Base-by-base conservation (phyloP, 2,329 filamentous ascomycete genomes). In the Alternaria alternata region DNA sequence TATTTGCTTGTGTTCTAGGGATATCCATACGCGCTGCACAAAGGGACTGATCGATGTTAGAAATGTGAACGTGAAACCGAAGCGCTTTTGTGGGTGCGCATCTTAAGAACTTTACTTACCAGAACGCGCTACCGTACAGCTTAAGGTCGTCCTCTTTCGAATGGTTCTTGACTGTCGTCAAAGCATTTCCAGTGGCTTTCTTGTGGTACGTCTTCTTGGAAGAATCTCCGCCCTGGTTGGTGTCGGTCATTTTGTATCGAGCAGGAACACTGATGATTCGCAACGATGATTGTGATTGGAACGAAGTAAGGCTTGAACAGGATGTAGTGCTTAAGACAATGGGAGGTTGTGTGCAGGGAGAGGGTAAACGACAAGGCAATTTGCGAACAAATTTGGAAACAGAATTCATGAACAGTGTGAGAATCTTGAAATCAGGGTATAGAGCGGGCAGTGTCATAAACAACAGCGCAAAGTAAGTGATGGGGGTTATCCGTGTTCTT, bases 1-100 rank as follows among this genome's bases (percentile, higher is more conserved):
- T 8, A 95, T 84, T 18, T 87, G 85, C 75, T 95, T 95, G 69
- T 89, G 83, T 76, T 96, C 92, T 36, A 96, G 84, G 1, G 92
- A 91, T 65, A 96, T 95, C 93, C 93, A 96, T 26, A 95, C 91
- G 18, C 92, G 88, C 75, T 96, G 92, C 1, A 93, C 92, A 74
- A 94, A 95, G 26, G 92, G 92, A 72, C 90, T 91, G 39, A 11
- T 3, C 18, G 22, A 18, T 34, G 61, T 73, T 64, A 72, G 63
- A 18, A 30, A 18, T 39, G 26, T 43, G 30, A 12, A 9, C 12
- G 57, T 67, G 63, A 66, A 60, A 61, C 66, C 55, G 70, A 57
- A 24, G 30, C 20, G 18, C 8, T 28, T 20, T 52, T 6, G 12
- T 7, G 7, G 43, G 18, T 43, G 41, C n/a, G 53, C 34, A 54